Base-by-base conservation (phyloP, 148 eudicot species). In the Cornus controversa region DNA sequence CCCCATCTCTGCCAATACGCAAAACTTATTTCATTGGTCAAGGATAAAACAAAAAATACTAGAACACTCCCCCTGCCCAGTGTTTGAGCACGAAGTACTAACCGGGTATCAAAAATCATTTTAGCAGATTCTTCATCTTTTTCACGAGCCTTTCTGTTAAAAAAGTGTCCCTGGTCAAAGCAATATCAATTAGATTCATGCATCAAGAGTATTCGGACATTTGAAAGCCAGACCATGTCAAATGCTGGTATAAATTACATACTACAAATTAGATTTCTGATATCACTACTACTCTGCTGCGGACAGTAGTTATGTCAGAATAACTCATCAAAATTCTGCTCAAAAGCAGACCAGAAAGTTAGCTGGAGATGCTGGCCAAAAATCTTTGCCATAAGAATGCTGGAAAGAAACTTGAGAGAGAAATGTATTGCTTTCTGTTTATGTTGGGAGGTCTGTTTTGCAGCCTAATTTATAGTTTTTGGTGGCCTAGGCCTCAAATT, bases 111-210 rank as follows among this genome's bases (percentile, higher is more conserved):
- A 65, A 82, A 80, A 54, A 80, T 86, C 72, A 72, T 86, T 40
- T 28, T 20, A 23, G 66, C 73, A 16, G 89, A 84, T 86, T 86
- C 86, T 79, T 88, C 91, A 58, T 88, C 87, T 54, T 89, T 87
- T 84, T 86, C 87, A 31, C 86, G 83, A 53, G 91, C 89, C 78
- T 82, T 88, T 53, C 68, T 69, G 63, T 71, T 64, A 79, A 76
- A 84, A 74, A 75, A 80, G 3, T 74, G 76, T n/a, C 89, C 91
- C 89, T 88, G 42, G 29, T 64, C 77, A 64, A 20, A 75, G 70
- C 77, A 64, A 64, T 25, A 27, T 42, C 10, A 65, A 42, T 75
- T 66, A 66, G 70, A 66, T 64, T 65, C 78, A 42, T 70, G 31
- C 73, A 42, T 9, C 58, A 70, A 70, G 57, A 34, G 20, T 9